These are phyloP conservation scores for Gossypium lobatum DNA, from an alignment of 441 rosid genomes.

Conservation along the genomic window DNA sequence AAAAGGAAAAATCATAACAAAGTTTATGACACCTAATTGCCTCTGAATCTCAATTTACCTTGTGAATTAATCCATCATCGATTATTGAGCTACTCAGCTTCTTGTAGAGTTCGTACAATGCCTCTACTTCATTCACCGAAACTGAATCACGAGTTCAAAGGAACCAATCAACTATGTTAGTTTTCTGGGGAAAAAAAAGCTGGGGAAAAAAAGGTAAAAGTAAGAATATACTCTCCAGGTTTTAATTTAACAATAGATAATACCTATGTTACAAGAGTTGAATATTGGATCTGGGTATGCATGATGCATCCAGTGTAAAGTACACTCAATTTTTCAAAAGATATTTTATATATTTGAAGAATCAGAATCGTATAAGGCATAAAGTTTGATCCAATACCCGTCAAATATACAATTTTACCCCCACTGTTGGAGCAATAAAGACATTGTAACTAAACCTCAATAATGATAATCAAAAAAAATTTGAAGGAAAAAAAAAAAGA, in stretches of 20 bases:
- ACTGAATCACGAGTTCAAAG: constrained; percentile 35
- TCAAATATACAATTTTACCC: too few species aligned
- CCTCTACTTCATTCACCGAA: constrained; percentile 75
- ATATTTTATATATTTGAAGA: not conserved
- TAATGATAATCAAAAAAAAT: too few species aligned
- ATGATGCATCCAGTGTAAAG: not conserved
- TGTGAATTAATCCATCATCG: constrained; percentile 76
- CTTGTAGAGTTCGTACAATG: constrained; percentile 59
- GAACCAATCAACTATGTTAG: not conserved
- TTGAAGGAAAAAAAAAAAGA: too few species aligned
- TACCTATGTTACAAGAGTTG: too few species aligned
- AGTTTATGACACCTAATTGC: not conserved
- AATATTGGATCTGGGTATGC: too few species aligned
- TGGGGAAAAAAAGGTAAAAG: not conserved
- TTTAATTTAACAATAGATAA: too few species aligned
- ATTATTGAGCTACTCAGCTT: constrained; percentile 62
- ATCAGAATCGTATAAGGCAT: not conserved
- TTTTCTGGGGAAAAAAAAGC: not conserved
- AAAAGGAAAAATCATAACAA: not conserved
- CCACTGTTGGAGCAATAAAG: not conserved
- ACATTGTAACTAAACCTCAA: not conserved
- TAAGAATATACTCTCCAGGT: not conserved
- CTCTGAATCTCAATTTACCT: constrained; percentile 35
- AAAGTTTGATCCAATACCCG: not conserved
- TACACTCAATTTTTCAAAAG: not conserved